Evolutionary conservation across 176 grass and related monocot species (phyloP), one percentile per base, ranked within the genome.

Genomic region (Musa acuminata): DNA sequence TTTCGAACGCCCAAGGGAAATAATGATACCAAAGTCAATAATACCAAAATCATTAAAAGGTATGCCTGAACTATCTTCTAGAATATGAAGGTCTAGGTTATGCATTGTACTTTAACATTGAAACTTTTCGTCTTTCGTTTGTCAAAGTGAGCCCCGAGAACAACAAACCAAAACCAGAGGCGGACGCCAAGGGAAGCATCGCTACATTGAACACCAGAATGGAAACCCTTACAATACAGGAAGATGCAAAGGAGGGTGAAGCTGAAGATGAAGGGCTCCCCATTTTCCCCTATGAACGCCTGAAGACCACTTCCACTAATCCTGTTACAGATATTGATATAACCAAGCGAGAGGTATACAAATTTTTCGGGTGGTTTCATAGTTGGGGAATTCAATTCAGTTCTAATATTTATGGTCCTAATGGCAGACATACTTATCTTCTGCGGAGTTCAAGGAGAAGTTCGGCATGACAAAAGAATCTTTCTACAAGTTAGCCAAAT

Each of bases 41-140:
- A 99, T 99, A 83, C 95, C 95, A 53, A 99, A 88, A 72, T 92
- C 89, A 72, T 76, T 99, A 53, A 99, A 99, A 99, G 90, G 95
- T 99, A 91, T 54, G 72, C 54, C 64, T 22, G 20, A 51, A 58
- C 9, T 53, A 35, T 17, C 85, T 85, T 70, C 16, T 26, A 75
- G 71, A 60, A 50, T 49, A 55, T 78, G 65, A 13, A 72, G 8
- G 19, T 24, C 62, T 69, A 74, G 23, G 75, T 50, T 9, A 7
- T 67, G 84, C 72, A 87, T 64, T 62, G 6, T 64, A 27, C 24
- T 26, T 26, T 22, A 16, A 25, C 72, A 11, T 57, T 43, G 35
- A 43, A 26, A 72, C 50, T 60, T 69, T 84, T 55, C 26, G 2
- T 79, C 81, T 51, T 85, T 8, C 80, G 75, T 82, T 75, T 64